Conservation (phyloP, 805 yeast species). For the Diddensiella santjacobensis region DNA sequence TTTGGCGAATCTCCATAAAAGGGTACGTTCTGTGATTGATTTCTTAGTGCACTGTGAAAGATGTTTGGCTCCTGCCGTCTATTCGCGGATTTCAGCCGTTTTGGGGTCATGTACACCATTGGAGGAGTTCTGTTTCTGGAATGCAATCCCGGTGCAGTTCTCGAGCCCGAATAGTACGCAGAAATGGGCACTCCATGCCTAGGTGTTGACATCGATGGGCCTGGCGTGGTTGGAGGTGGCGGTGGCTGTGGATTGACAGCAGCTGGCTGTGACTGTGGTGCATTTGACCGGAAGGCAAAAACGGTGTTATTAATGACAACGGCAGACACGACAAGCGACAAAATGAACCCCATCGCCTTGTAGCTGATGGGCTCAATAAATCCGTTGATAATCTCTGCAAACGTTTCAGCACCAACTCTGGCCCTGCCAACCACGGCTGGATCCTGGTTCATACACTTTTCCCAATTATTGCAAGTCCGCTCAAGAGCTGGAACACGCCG, state of each 20-base stretch:
- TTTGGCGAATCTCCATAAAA: no score
- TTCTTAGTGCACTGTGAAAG: no score
- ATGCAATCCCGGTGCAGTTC: background rate
- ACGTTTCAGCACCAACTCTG: slow-evolving; percentile 70
- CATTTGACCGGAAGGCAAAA: slow-evolving; percentile 17
- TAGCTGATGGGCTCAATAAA: slow-evolving; percentile 68
- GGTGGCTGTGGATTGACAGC: slow-evolving; percentile 1
- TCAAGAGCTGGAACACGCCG: slow-evolving; percentile 76
- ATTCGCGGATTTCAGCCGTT: background rate
- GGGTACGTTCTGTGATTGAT: no score
- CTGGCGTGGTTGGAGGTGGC: background rate
- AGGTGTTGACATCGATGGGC: background rate
- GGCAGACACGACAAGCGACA: slow-evolving; percentile 28
- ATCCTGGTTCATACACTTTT: slow-evolving; percentile 75
- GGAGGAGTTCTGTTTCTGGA: slow-evolving; percentile 1
- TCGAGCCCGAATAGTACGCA: background rate
- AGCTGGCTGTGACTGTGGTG: background rate
- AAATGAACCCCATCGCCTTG: slow-evolving; percentile 50
- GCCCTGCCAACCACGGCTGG: slow-evolving; percentile 66
- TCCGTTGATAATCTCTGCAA: slow-evolving; percentile 78
- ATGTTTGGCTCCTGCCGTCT: no score
- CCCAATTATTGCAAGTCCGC: slow-evolving; percentile 66
- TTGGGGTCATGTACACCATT: background rate
- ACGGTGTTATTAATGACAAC: slow-evolving; percentile 30
- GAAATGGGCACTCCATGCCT: background rate